Percentiles rank a stretch among this genome's conserved stretches.
Conservation (phyloP, 768 basidiomycete species). For the Phaeotremella fagi region DNA sequence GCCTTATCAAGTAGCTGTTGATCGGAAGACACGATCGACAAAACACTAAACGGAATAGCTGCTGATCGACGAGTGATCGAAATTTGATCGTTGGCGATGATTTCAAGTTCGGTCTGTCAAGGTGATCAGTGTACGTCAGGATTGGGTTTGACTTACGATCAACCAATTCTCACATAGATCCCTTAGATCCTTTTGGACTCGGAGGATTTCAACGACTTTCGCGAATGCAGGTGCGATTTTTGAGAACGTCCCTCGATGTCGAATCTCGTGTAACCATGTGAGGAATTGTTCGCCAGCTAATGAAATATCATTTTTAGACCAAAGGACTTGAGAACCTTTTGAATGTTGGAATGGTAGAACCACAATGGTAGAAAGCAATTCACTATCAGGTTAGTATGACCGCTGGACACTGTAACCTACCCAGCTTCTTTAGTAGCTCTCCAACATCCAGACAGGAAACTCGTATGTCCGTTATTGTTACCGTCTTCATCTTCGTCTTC, state of each 20-base stretch:
- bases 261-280: slow-evolving; percentile 43
- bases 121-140: neutral
- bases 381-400: slow-evolving; percentile 10
- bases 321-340: slow-evolving; percentile 12
- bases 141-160: slow-evolving; percentile 19
- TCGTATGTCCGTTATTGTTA: slow-evolving; percentile 29
- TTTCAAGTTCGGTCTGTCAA: slow-evolving; percentile 30
- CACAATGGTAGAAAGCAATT: slow-evolving; percentile 25
- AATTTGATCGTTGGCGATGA: slow-evolving; percentile 27
- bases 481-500: slow-evolving; percentile 17
- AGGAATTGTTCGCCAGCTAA: slow-evolving; percentile 32
- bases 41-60: slow-evolving; percentile 40
- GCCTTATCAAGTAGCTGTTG: slow-evolving; percentile 26
- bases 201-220: slow-evolving; percentile 24
- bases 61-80: slow-evolving; percentile 46
- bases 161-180: slow-evolving; percentile 33
- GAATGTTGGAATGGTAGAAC: slow-evolving; percentile 16
- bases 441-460: slow-evolving; percentile 43
- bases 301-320: slow-evolving; percentile 22
- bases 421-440: slow-evolving; percentile 45
- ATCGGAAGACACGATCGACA: slow-evolving; percentile 36
- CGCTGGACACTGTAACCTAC: slow-evolving; percentile 17
- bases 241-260: slow-evolving; percentile 47
- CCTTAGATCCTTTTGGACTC: slow-evolving; percentile 5
- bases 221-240: slow-evolving; percentile 41